phyloP scores from a whole-genome alignment of 169 alveolate species.

The Plasmodium inui region DNA sequence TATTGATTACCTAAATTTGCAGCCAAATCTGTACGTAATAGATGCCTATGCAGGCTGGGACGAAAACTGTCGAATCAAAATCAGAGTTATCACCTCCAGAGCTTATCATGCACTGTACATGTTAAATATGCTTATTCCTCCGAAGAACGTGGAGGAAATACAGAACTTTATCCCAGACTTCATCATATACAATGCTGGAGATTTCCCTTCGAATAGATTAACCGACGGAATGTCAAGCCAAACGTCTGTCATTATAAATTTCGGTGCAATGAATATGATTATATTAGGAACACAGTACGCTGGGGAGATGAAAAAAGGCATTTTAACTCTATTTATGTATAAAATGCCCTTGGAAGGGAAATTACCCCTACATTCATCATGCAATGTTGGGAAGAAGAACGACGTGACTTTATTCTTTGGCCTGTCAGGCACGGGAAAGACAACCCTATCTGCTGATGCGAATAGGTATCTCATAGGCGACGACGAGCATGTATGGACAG shows the following conservation, averaged over 20 bases:
- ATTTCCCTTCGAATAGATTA: constrained; percentile 92
- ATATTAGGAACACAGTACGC: constrained; percentile 97
- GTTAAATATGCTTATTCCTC: constrained; percentile 95
- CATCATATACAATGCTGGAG: constrained; percentile 95
- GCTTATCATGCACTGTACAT: constrained; percentile 98
- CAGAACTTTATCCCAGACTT: constrained; percentile 90
- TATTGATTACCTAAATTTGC: constrained; percentile 91
- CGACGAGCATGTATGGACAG: constrained; percentile 98
- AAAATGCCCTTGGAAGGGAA: constrained; percentile 92
- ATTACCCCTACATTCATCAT: constrained; percentile 97
- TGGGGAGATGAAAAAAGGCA: constrained; percentile 98
- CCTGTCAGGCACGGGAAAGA: constrained; percentile 98
- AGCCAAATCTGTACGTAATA: constrained; percentile 91
- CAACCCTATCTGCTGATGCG: constrained; percentile 97
- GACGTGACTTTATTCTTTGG: constrained; percentile 97
- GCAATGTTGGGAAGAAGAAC: constrained; percentile 93
- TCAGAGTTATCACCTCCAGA: constrained; percentile 91
- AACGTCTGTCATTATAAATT: constrained; percentile 93
- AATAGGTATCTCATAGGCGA: constrained; percentile 95
- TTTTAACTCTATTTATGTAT: constrained; percentile 94
- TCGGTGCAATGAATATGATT: constrained; percentile 92
- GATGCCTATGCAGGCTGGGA: constrained; percentile 99
- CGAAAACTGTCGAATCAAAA: constrained; percentile 90
- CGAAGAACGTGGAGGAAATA: constrained; percentile 90
- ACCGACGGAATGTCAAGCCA: constrained; percentile 89